Conservation (phyloP, 108 stramenopile genomes). For the Mayamaea pseudoterrestris region DNA sequence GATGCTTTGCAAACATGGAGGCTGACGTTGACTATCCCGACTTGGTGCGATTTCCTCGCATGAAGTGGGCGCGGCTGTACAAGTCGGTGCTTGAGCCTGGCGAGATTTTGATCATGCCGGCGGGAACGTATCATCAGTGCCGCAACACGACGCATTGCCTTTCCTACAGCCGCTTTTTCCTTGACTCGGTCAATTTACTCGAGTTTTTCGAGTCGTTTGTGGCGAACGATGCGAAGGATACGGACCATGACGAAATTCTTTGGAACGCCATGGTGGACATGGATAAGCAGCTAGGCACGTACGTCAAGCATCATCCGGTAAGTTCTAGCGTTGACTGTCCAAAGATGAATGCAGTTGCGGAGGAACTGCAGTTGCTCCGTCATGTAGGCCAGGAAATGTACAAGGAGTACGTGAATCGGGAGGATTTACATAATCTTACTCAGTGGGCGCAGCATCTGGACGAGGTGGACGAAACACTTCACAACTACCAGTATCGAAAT, state of each 20-base stretch:
- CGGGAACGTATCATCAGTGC: constrained; percentile 76
- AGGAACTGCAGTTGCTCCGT: neutral
- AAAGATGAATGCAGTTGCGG: neutral
- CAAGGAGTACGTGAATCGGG: constrained; percentile 35
- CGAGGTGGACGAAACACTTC: constrained; percentile 48
- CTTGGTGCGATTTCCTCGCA: constrained; percentile 40
- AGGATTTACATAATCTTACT: constrained; percentile 20
- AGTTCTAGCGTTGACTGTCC: constrained; percentile 11
- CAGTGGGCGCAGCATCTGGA: constrained; percentile 38
- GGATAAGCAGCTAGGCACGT: constrained; percentile 31
- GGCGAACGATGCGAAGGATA: constrained; percentile 57
- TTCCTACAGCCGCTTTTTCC: constrained; percentile 70
- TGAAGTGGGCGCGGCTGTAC: constrained; percentile 47
- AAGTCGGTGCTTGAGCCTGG: constrained; percentile 54
- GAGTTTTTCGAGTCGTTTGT: constrained; percentile 47
- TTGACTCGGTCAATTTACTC: constrained; percentile 53
- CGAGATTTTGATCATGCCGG: constrained; percentile 77
- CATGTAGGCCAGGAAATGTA: constrained; percentile 15
- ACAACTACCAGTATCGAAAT: constrained; percentile 53
- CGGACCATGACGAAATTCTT: constrained; percentile 56
- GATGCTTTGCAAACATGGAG: constrained; percentile 41
- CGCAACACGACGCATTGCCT: constrained; percentile 66
- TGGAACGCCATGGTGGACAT: constrained; percentile 57
- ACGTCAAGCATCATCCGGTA: constrained; percentile 18
- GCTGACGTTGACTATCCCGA: constrained; percentile 47